These are phyloP conservation scores for Colletotrichum destructivum DNA, from an alignment of 2,329 filamentous ascomycete genomes.

Conservation along the genomic window DNA sequence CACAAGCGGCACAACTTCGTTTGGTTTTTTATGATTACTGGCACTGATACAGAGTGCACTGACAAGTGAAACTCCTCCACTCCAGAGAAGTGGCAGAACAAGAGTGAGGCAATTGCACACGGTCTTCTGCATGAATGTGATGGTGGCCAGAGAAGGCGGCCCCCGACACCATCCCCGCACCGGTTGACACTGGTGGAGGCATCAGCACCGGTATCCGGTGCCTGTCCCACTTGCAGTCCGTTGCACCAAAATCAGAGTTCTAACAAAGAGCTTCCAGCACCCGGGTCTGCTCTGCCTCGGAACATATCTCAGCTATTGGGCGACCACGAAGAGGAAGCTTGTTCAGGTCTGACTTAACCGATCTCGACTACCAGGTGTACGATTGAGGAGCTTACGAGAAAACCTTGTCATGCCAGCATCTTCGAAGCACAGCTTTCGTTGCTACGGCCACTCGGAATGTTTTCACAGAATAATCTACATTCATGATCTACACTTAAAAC, in stretches of 20 bases:
- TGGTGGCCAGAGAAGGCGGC: neutral
- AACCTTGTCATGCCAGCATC: neutral
- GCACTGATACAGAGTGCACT: too few relatives aligned
- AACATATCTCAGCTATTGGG: neutral
- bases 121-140: neutral
- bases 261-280: too few relatives aligned
- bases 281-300: neutral
- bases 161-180: neutral
- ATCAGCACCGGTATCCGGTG: neutral
- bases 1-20: too few relatives aligned
- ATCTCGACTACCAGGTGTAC: neutral
- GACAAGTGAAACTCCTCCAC: too few relatives aligned
- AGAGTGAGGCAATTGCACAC: too few relatives aligned
- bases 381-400: neutral
- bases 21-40: too few relatives aligned
- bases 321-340: neutral
- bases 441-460: too few relatives aligned
- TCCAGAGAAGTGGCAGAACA: too few relatives aligned
- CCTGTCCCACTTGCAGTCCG: neutral
- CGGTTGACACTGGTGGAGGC: neutral
- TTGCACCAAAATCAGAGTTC: neutral
- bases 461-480: too few relatives aligned
- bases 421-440: too few relatives aligned
- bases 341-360: neutral
- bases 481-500: too few relatives aligned